A percentile compares a stretch with the other conserved stretches of the same genome.
Evolutionary conservation across 108 stramenopile species (phyloP).

Genomic region (Aurantiochytrium sp.): DNA sequence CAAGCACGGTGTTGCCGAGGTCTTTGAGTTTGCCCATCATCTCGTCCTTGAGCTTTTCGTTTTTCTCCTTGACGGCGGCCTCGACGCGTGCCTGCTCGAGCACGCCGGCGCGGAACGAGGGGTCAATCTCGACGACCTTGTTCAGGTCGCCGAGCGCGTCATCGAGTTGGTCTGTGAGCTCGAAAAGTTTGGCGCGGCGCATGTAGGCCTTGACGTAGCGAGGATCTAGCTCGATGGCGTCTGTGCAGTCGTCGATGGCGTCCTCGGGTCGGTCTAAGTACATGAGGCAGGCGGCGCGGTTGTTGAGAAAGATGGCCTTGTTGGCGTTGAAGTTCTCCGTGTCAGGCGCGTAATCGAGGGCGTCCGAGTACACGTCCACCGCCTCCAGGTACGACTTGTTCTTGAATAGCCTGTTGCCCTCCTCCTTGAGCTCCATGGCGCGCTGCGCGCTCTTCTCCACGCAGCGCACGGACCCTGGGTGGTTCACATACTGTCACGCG

Average conservation of each 20-base stretch:
- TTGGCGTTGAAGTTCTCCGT: constrained; percentile 32
- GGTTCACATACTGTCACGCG: background rate
- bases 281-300: constrained; percentile 69
- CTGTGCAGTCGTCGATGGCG: constrained; percentile 44
- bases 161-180: constrained; percentile 48
- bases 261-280: constrained; percentile 65
- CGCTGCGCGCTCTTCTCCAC: constrained; percentile 9
- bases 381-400: constrained; percentile 64
- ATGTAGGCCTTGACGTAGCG: constrained; percentile 51
- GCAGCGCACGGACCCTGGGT: background rate
- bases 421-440: constrained; percentile 58
- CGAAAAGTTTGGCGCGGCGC: constrained; percentile 46
- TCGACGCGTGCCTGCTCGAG: constrained; percentile 62
- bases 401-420: constrained; percentile 71
- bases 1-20: constrained; percentile 84
- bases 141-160: constrained; percentile 62
- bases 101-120: constrained; percentile 75
- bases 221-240: constrained; percentile 34
- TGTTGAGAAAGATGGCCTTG: constrained; percentile 58
- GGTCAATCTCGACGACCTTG: constrained; percentile 66
- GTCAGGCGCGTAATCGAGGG: constrained; percentile 67
- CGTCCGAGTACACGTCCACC: constrained; percentile 72
- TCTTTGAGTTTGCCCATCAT: constrained; percentile 92
- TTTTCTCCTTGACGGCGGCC: constrained; percentile 65
- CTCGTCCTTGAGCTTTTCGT: constrained; percentile 87